Evolutionary conservation across 805 yeast species (phyloP), one percentile per base, ranked within the genome.

Genomic region (Schwanniomyces vanrijiae): DNA sequence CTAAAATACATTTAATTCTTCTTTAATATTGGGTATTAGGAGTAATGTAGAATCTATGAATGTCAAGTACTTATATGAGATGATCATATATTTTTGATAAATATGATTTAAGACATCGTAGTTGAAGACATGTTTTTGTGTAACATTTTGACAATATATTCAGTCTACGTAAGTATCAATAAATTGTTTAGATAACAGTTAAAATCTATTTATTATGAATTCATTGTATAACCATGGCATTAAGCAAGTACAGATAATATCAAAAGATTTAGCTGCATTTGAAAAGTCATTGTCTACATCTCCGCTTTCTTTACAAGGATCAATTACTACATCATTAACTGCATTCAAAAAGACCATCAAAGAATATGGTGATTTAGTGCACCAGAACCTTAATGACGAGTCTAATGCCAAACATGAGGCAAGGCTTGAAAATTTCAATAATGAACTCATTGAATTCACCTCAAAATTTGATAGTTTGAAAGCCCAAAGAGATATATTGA

Each of bases 201-300:
- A 2, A 37, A 19, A 37, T 14, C 4, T 20, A 37, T 20, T 20
- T 20, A 21, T 20, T 13, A 64, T 64, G 98, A 91, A 90, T 68
- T 84, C 96, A 22, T 74, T 91, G 44, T 90, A 86, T 69, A 92
- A 89, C 68, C 96, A 89, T 65, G 97, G 96, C 7, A 76, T 87
- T 45, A 90, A 89, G 65, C 97, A 91, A 66, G 81, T 90, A 25
- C 88, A 82, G 56, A 75, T 83, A 22, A 69, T 92, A 44, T 79
- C 83, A 48, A 79, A 80, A 50, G 97, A 90, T 56, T 67, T 92
- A 42, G 73, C 78, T 16, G 66, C 72, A 44, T 84, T 92, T 54
- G 91, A 85, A 58, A 69, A 75, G 40, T 81, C 85, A 50, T 75
- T 88, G 8, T 75, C 81, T 13, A 76, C 83, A 3, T 79, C 95